Evolutionary conservation across 805 yeast genomes (phyloP), one percentile per base, ranked within the genome.

Genomic region (Jamesozyma gamospora): DNA sequence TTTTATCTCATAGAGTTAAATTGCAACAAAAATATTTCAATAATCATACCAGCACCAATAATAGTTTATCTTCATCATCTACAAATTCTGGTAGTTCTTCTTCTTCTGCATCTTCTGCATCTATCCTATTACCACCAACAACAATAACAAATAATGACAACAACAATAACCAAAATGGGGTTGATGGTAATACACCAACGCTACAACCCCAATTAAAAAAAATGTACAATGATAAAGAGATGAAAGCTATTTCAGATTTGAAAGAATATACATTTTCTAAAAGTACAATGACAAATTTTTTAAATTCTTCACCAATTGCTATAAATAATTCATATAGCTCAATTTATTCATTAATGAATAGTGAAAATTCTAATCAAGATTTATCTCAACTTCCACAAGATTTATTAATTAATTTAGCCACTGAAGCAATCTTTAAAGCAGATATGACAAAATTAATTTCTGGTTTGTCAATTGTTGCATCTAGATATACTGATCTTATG

Each of bases 311-410:
- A 44, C 46, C 64, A 34, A 41, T 58, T 42, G 65, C 74, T 1
- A 58, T 63, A 27, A 64, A 63, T 41, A 60, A 62, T 39, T 60
- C 69, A n/a, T 84, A 79, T 56, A 72, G 79, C 37, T 66, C 78
- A 13, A 63, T 88, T 32, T 92, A 75, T 56, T 74, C 79, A 21
- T 68, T 90, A 42, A 78, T 82, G 26, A 61, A 65, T 31, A 77
- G 79, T 52, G 78, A 79, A 36, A 63, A 84, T 42, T 70, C 75
- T 26, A 70, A 70, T 29, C 81, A 85, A 53, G 90, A 90, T 56
- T 73, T 85, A 40, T 69, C 84, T 2, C 64, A 74, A 9, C 64
- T 92, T 7, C 40, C 92, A 4, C 72, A 71, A 17, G 75, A 76
- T 37, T 67, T 81, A 1, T 70, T 87, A 41, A 71, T 53, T 70